A percentile compares a stretch with the other conserved stretches of the same genome.
Conservation (phyloP, 2,329 filamentous ascomycete species). For the Talaromyces sp. region DNA sequence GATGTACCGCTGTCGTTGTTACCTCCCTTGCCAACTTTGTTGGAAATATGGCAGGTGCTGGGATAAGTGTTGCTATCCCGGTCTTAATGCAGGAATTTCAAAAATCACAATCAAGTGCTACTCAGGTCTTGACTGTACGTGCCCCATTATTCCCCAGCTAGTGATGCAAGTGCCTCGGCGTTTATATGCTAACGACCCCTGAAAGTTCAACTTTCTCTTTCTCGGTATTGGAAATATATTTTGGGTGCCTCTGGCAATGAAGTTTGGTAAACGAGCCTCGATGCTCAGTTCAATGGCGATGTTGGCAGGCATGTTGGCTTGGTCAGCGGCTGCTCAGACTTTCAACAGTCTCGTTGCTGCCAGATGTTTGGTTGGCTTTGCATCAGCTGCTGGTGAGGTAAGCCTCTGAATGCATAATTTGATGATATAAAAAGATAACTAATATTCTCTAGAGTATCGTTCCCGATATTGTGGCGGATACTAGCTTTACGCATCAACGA, state of each 20-base stretch:
- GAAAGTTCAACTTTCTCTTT: neutral
- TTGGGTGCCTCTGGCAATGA: neutral
- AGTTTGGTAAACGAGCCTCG: neutral
- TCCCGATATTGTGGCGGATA: constrained; percentile 6
- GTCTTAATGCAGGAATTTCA: neutral
- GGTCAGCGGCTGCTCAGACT: neutral
- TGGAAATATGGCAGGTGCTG: neutral
- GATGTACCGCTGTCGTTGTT: neutral
- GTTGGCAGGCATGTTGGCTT: neutral
- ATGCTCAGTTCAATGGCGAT: neutral
- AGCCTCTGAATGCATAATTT: neutral
- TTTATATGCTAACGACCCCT: neutral
- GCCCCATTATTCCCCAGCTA: neutral
- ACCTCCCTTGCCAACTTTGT: neutral
- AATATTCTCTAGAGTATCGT: neutral
- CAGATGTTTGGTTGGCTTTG: constrained; percentile 8
- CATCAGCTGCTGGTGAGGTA: neutral
- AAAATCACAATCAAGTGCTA: neutral
- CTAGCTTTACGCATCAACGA: constrained; percentile 2
- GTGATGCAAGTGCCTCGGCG: neutral
- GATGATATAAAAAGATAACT: neutral
- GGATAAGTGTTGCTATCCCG: neutral
- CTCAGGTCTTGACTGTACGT: neutral
- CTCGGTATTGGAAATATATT: neutral
- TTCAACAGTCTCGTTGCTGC: constrained; percentile 7